Conservation (phyloP, 2,329 filamentous ascomycete species). For the Phialemonium atrogriseum region DNA sequence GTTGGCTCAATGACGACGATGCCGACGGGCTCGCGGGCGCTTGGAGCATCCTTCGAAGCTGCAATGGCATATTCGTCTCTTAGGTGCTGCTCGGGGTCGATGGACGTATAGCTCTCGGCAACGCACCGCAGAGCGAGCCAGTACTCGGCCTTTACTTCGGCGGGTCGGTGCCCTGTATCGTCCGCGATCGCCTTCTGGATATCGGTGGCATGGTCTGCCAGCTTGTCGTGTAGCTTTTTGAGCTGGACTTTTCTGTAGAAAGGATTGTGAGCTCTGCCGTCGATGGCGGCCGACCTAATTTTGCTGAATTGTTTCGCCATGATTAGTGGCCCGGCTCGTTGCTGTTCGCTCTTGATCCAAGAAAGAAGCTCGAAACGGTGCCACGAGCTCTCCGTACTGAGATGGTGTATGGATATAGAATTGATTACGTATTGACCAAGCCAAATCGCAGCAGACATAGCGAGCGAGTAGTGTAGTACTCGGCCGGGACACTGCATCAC, state of each 20-base stretch:
- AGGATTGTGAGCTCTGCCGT: slow-evolving; percentile 27
- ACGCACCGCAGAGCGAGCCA: slow-evolving; percentile 21
- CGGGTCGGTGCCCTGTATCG: slow-evolving; percentile 18
- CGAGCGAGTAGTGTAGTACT: no score
- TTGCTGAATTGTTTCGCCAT: slow-evolving; percentile 14
- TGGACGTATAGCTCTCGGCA: slow-evolving; percentile 17
- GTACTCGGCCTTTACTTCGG: slow-evolving; percentile 25
- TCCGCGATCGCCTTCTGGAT: slow-evolving; percentile 22
- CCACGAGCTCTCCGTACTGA: no score
- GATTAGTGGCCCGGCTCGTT: neutral
- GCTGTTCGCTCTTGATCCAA: neutral
- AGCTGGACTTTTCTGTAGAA: slow-evolving; percentile 30
- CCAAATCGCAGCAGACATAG: neutral
- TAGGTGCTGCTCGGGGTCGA: slow-evolving; percentile 18
- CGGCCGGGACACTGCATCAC: no score
- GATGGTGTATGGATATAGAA: no score
- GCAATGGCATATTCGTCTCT: slow-evolving; percentile 22
- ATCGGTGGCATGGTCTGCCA: slow-evolving; percentile 18
- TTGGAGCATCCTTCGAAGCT: slow-evolving; percentile 13
- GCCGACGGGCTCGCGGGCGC: slow-evolving; percentile 15
- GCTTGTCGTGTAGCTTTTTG: slow-evolving; percentile 21
- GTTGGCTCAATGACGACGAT: slow-evolving; percentile 23
- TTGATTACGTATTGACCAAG: neutral
- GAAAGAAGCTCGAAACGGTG: neutral
- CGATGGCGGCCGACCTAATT: slow-evolving; percentile 24